Percentiles rank a stretch among this genome's conserved stretches.
These are phyloP conservation scores for Candida sanyaensis DNA, from an alignment of 1,139 yeast species.

Conservation along the genomic window DNA sequence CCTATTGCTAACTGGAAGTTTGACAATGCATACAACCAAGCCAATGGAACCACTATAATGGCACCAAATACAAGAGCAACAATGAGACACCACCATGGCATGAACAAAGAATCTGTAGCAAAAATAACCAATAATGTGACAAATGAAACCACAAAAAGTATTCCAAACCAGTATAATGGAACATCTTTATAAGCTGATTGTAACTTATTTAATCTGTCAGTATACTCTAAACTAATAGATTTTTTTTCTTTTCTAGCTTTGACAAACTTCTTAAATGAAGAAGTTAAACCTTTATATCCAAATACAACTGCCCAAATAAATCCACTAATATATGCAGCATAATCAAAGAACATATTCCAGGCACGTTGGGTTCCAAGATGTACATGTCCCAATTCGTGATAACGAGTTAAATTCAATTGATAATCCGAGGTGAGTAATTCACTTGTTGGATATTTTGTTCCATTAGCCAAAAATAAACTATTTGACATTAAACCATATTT, in stretches of 20 bases:
- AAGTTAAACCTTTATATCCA: constrained; percentile 27
- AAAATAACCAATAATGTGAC: constrained; percentile 35
- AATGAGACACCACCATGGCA: constrained; percentile 52
- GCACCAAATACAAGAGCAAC: constrained; percentile 46
- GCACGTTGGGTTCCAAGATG: constrained; percentile 47
- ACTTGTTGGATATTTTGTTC: constrained; percentile 38
- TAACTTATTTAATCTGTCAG: constrained; percentile 44
- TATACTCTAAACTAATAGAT: constrained; percentile 17
- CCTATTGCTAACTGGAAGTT: constrained; percentile 56
- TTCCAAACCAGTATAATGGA: constrained; percentile 44
- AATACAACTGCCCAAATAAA: constrained; percentile 47
- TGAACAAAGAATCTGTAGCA: constrained; percentile 39
- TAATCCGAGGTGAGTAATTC: constrained; percentile 34
- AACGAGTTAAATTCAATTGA: constrained; percentile 40
- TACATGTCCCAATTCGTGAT: constrained; percentile 38
- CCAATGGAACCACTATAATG: constrained; percentile 49
- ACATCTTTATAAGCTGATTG: constrained; percentile 41
- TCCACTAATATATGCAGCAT: constrained; percentile 52
- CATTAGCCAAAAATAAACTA: constrained; percentile 32
- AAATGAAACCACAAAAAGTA: constrained; percentile 37
- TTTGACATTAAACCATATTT: constrained; percentile 45
- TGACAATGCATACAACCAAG: constrained; percentile 53
- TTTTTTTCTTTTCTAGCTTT: constrained; percentile 10
- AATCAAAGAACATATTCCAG: constrained; percentile 55
- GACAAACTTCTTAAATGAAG: constrained; percentile 17